Percentiles rank a stretch among this genome's conserved stretches.
phyloP scores from a whole-genome alignment of 2,329 filamentous ascomycete genomes.

The Fusarium paranaense region DNA sequence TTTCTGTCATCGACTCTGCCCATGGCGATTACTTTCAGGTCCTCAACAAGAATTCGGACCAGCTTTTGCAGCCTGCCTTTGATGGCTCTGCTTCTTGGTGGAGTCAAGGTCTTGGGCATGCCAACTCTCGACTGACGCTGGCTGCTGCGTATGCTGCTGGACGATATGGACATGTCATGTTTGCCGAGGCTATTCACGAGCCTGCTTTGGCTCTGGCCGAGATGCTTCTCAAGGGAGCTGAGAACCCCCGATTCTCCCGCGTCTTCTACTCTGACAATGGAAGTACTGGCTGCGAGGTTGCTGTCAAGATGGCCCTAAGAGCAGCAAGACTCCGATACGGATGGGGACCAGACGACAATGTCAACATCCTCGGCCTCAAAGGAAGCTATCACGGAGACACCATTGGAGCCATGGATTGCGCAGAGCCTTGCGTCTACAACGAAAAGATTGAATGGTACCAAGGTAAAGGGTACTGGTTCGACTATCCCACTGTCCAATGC shows the following conservation, averaged over 20 bases:
- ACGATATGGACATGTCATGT: constrained; percentile 90
- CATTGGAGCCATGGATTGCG: constrained; percentile 88
- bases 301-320: constrained; percentile 85
- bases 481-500: constrained; percentile 79
- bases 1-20: constrained; percentile 83
- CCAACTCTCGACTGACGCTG: constrained; percentile 76
- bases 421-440: constrained; percentile 82
- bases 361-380: constrained; percentile 79
- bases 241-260: constrained; percentile 73
- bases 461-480: constrained; percentile 83
- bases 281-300: constrained; percentile 86
- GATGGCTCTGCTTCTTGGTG: constrained; percentile 92
- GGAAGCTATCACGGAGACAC: constrained; percentile 91
- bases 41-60: constrained; percentile 7
- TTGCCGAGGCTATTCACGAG: constrained; percentile 82
- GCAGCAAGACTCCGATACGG: constrained; percentile 75
- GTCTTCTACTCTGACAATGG: constrained; percentile 89
- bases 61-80: constrained; percentile 67
- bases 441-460: constrained; percentile 89
- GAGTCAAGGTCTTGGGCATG: constrained; percentile 89
- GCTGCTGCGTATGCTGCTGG: constrained; percentile 85
- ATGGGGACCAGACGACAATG: constrained; percentile 68
- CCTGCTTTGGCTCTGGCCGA: constrained; percentile 79
- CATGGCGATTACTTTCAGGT: constrained; percentile 84
- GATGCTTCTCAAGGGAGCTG: constrained; percentile 67